phyloP scores from a whole-genome alignment of 345 rosid genomes.

The Heritiera littoralis region DNA sequence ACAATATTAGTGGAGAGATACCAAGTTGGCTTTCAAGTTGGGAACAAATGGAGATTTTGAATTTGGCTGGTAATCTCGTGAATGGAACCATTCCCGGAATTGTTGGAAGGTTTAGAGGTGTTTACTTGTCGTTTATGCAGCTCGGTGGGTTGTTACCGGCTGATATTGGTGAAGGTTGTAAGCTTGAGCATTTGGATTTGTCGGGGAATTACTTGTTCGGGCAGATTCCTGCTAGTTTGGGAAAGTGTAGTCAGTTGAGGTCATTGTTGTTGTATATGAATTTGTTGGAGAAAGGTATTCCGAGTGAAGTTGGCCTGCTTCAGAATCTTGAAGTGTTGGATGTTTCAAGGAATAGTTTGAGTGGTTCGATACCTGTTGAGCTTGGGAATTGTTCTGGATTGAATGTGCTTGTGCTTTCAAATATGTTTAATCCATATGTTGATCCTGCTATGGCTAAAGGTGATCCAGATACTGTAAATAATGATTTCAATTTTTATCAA shows the following conservation, averaged over 20 bases:
- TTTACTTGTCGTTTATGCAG: slow-evolving; percentile 58
- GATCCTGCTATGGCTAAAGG: slow-evolving; percentile 43
- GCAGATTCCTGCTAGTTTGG: slow-evolving; percentile 65
- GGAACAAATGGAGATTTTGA: slow-evolving; percentile 53
- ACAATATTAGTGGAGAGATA: slow-evolving; percentile 59
- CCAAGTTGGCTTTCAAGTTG: slow-evolving; percentile 44
- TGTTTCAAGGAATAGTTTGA: slow-evolving; percentile 77
- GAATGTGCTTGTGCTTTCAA: slow-evolving; percentile 75
- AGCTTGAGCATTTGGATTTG: slow-evolving; percentile 82
- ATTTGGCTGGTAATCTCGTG: slow-evolving; percentile 71
- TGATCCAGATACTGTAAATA: slow-evolving; percentile 41
- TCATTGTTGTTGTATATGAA: slow-evolving; percentile 70
- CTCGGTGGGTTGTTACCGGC: slow-evolving; percentile 62
- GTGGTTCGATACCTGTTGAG: slow-evolving; percentile 66
- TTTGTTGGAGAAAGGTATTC: slow-evolving; percentile 73
- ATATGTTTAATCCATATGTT: slow-evolving; percentile 47
- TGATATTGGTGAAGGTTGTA: slow-evolving; percentile 66
- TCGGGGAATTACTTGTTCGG: slow-evolving; percentile 75
- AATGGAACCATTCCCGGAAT: slow-evolving; percentile 73
- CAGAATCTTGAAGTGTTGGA: slow-evolving; percentile 79
- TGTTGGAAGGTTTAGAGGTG: slow-evolving; percentile 60
- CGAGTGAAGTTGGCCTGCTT: slow-evolving; percentile 64
- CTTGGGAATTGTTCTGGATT: slow-evolving; percentile 70
- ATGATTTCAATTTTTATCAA: slow-evolving; percentile 74
- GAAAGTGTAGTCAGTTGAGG: slow-evolving; percentile 58